phyloP scores from a whole-genome alignment of 345 rosid species.

The Capsella bursapastoris region DNA sequence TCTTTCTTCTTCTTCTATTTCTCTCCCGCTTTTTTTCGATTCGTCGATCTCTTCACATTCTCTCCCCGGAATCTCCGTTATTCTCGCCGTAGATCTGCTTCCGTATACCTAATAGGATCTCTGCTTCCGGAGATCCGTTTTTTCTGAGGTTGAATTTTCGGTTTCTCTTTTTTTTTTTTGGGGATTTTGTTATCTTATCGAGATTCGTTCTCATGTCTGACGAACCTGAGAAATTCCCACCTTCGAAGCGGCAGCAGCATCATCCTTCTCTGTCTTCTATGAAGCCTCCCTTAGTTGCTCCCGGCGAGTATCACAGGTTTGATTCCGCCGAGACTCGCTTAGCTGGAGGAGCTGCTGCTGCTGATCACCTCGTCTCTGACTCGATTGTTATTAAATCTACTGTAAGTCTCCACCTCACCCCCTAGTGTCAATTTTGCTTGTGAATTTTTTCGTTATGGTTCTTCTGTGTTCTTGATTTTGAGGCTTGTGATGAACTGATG shows the following conservation, averaged over 20 bases:
- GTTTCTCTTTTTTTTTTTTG: conserved; percentile 7
- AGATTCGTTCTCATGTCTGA: conserved; percentile 57
- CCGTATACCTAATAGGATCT: conserved; percentile 26
- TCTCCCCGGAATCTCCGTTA: conserved; percentile 38
- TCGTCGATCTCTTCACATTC: conserved; percentile 51
- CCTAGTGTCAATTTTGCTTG: not conserved
- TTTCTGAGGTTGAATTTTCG: conserved; percentile 26
- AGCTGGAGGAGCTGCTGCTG: conserved; percentile 23
- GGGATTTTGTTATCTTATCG: conserved; percentile 5
- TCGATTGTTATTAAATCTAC: conserved; percentile 66
- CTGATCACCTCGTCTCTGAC: conserved; percentile 64
- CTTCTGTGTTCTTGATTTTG: conserved; percentile 15
- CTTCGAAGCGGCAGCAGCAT: conserved; percentile 56
- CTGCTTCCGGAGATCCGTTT: conserved; percentile 26
- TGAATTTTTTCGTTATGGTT: conserved; percentile 1
- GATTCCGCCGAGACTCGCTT: conserved; percentile 46
- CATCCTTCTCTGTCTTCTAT: conserved; percentile 61
- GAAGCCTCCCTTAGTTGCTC: conserved; percentile 72
- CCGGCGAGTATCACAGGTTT: conserved; percentile 81
- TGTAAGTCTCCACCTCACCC: conserved; percentile 47
- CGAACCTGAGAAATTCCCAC: conserved; percentile 40
- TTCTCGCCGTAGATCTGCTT: conserved; percentile 31
- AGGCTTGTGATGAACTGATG: conserved; percentile 10
- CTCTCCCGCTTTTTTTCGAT: conserved; percentile 58
- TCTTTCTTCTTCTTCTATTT: not conserved